These are phyloP conservation scores for Didymosphaeria variabile DNA, from an alignment of 2,329 filamentous ascomycete species.

Conservation along the genomic window DNA sequence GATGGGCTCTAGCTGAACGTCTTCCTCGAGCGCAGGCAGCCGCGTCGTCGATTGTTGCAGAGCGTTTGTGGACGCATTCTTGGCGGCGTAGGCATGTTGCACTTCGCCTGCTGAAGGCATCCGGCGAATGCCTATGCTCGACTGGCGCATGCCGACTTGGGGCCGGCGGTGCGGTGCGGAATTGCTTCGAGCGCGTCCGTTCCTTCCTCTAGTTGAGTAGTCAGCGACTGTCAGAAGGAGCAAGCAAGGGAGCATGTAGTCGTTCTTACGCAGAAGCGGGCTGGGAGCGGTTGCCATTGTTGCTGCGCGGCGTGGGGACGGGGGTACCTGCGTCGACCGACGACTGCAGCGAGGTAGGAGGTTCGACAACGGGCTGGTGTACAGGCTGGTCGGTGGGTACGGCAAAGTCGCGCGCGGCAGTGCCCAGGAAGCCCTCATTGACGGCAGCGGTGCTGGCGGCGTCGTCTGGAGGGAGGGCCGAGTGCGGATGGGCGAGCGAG, in stretches of 20 bases:
- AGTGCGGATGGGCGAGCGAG: slow-evolving; percentile 40
- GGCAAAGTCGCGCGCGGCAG: slow-evolving; percentile 47
- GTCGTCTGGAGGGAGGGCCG: slow-evolving; percentile 40
- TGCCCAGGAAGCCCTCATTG: slow-evolving; percentile 44
- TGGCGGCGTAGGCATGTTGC: slow-evolving; percentile 30
- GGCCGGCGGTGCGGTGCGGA: slow-evolving; percentile 41
- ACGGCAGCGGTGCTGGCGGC: slow-evolving; percentile 43
- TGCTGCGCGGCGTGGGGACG: slow-evolving; percentile 38
- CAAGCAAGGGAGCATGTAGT: not conserved
- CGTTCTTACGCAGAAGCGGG: slow-evolving; percentile 32
- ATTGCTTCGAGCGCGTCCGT: slow-evolving; percentile 38
- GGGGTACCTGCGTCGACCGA: slow-evolving; percentile 46
- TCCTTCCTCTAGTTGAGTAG: slow-evolving; percentile 5
- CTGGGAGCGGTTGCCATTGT: slow-evolving; percentile 20
- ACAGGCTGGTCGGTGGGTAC: slow-evolving; percentile 26
- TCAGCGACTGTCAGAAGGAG: slow-evolving; percentile 26
- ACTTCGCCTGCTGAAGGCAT: slow-evolving; percentile 39
- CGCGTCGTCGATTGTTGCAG: slow-evolving; percentile 31
- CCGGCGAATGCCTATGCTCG: slow-evolving; percentile 48
- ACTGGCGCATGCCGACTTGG: slow-evolving; percentile 35
- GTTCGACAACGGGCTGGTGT: slow-evolving; percentile 36
- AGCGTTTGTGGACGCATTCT: slow-evolving; percentile 33
- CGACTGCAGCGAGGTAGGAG: slow-evolving; percentile 46
- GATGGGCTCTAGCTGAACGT: slow-evolving; percentile 31
- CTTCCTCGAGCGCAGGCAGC: slow-evolving; percentile 41